Evolutionary conservation across 1,284 basidiomycete species (phyloP).

Genomic region (Ceratorhiza oryzae-sativae): DNA sequence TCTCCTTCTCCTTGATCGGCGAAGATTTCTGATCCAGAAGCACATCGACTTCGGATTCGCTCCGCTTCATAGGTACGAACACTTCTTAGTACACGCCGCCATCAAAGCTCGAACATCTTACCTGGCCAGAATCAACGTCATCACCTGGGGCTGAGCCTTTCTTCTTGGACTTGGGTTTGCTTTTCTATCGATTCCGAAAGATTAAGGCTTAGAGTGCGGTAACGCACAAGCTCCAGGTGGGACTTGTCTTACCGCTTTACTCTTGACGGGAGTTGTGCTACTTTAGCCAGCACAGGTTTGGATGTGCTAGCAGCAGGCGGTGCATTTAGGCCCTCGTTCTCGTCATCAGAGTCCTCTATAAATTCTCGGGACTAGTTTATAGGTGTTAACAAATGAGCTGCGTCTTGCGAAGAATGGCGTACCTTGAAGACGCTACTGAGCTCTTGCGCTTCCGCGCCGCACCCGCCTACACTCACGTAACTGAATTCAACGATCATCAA

Average conservation of each 20-base stretch:
- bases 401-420: neutral
- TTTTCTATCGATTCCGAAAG: neutral
- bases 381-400: neutral
- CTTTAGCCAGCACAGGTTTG: neutral
- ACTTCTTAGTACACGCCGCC: neutral
- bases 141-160: neutral
- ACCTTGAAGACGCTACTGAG: slow-evolving; percentile 10
- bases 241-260: neutral
- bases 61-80: slow-evolving; percentile 50
- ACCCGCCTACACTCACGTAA: neutral
- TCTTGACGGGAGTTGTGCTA: neutral
- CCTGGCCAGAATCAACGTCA: slow-evolving; percentile 5
- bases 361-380: slow-evolving; percentile 27
- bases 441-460: slow-evolving; percentile 24
- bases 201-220: neutral
- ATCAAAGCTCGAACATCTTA: neutral
- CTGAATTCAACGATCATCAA: neutral
- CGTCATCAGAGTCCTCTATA: slow-evolving; percentile 36
- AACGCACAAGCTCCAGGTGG: too few relatives aligned
- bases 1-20: slow-evolving; percentile 51
- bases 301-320: slow-evolving; percentile 8
- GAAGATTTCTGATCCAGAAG: slow-evolving; percentile 62
- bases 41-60: slow-evolving; percentile 67
- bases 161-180: neutral
- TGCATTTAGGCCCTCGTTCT: slow-evolving; percentile 9